Percentiles rank a stretch among this genome's conserved stretches.
These are phyloP conservation scores for Fraxinus quadrangulata DNA, from an alignment of 257 asterid genomes.

Conservation along the genomic window DNA sequence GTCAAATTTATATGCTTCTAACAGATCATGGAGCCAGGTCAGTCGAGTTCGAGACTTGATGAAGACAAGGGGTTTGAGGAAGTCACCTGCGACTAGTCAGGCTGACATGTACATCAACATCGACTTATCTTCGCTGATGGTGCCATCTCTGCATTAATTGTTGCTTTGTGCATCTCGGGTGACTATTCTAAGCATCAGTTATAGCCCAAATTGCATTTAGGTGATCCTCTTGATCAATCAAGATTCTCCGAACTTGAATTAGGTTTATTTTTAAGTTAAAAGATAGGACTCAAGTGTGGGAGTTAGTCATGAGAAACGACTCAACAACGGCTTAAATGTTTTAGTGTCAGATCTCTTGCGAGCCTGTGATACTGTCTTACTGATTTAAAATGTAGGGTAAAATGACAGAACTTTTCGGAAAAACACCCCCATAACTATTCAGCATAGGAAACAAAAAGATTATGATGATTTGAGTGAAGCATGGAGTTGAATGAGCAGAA, in stretches of 20 bases:
- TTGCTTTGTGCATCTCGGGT: constrained; percentile 12
- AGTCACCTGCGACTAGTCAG: constrained; percentile 47
- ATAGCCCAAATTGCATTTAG: constrained; percentile 10
- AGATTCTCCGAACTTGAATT: too few relatives aligned
- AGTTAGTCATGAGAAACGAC: background rate
- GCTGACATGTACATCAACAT: constrained; percentile 21
- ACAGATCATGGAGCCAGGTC: constrained; percentile 51
- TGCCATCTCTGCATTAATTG: constrained; percentile 21
- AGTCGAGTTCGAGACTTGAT: constrained; percentile 42
- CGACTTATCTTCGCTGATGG: constrained; percentile 10
- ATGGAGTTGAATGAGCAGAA: too few relatives aligned
- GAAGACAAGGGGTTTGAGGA: constrained; percentile 46
- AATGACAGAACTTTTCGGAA: too few relatives aligned
- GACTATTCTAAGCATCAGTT: constrained; percentile 2
- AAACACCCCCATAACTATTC: too few relatives aligned
- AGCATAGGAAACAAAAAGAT: too few relatives aligned
- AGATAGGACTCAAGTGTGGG: background rate
- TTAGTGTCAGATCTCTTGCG: too few relatives aligned
- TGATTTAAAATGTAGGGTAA: too few relatives aligned
- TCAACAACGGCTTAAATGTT: background rate
- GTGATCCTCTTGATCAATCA: background rate
- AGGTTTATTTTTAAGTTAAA: background rate
- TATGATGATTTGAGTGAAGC: too few relatives aligned
- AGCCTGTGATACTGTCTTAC: too few relatives aligned
- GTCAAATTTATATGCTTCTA: constrained; percentile 48